A percentile compares a stretch with the other conserved stretches of the same genome.
Conservation (phyloP, 2,329 filamentous ascomycete genomes). For the Nothophaeocryptopus gaeumannii region DNA sequence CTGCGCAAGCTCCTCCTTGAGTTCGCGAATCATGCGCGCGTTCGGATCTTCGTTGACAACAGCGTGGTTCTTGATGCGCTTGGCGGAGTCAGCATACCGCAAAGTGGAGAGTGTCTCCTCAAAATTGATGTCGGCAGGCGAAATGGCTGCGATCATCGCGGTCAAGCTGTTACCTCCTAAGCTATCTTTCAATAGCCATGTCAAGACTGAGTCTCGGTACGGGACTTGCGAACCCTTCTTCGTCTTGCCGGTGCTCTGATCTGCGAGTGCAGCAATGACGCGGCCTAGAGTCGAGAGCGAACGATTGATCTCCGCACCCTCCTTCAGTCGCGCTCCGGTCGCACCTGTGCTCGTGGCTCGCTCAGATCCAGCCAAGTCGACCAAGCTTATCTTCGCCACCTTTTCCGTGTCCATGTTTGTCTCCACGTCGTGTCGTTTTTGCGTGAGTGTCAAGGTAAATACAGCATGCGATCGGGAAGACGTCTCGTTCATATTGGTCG, state of each 20-base stretch:
- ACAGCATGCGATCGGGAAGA: slow-evolving; percentile 95
- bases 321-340: slow-evolving; percentile 89
- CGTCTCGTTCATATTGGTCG: slow-evolving; percentile 99
- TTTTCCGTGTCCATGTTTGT: slow-evolving; percentile 98
- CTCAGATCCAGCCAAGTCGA: slow-evolving; percentile 96
- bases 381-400: slow-evolving; percentile 94
- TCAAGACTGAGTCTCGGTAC: slow-evolving; percentile 93
- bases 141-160: slow-evolving; percentile 98
- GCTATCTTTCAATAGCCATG: slow-evolving; percentile 95
- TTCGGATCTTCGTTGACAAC: slow-evolving; percentile 99
- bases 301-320: slow-evolving; percentile 97
- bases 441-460: slow-evolving; percentile 91
- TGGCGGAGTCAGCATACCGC: slow-evolving; percentile 94
- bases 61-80: slow-evolving; percentile 99
- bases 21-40: slow-evolving; percentile 94
- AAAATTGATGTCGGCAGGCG: slow-evolving; percentile 97
- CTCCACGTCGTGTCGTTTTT: slow-evolving; percentile 85
- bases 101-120: slow-evolving; percentile 95
- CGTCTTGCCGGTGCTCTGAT: slow-evolving; percentile 80
- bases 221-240: slow-evolving; percentile 81
- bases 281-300: slow-evolving; percentile 93
- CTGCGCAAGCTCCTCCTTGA: slow-evolving; percentile 89
- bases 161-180: slow-evolving; percentile 98
- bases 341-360: slow-evolving; percentile 95
- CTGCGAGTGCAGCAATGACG: slow-evolving; percentile 93